A percentile compares a stretch with the other conserved stretches of the same genome.
phyloP scores from a whole-genome alignment of 2,329 filamentous ascomycete species.

The Trichoderma afroharzianum region DNA sequence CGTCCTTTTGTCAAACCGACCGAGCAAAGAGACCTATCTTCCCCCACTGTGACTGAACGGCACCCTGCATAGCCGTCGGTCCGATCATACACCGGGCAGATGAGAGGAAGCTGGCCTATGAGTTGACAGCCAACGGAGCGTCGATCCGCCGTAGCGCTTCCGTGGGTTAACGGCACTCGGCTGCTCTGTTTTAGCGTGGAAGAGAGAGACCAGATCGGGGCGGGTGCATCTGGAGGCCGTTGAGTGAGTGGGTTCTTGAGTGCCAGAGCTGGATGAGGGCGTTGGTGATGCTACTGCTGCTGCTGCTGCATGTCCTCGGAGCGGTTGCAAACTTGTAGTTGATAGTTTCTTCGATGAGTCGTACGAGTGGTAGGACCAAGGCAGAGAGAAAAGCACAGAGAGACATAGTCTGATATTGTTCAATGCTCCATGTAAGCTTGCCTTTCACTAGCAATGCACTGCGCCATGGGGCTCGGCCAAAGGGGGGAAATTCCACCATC shows the following conservation, averaged over 20 bases:
- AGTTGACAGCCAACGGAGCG: not conserved
- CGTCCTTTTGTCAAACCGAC: not conserved
- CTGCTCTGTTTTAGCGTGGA: not conserved
- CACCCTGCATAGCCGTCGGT: constrained; percentile 8
- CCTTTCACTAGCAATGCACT: not conserved
- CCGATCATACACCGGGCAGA: not conserved
- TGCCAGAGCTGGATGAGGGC: not conserved
- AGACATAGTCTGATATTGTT: not conserved
- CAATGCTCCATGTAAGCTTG: not conserved
- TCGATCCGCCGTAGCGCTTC: constrained; percentile 12
- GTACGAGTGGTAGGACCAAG: not conserved
- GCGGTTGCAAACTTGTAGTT: not conserved
- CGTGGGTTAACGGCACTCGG: not conserved
- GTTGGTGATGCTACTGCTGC: not conserved
- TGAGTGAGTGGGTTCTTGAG: not conserved
- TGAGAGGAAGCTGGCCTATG: not conserved
- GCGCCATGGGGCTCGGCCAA: not conserved
- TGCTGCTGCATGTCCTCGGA: not conserved
- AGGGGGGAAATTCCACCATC: not conserved
- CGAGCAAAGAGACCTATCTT: not conserved
- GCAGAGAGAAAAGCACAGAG: not conserved
- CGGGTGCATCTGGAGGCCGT: not conserved
- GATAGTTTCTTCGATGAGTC: not conserved
- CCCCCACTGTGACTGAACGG: not conserved
- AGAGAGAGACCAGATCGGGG: not conserved